Evolutionary conservation across 495 filamentous ascomycete species (phyloP).

Genomic region (Podospora anserina): DNA sequence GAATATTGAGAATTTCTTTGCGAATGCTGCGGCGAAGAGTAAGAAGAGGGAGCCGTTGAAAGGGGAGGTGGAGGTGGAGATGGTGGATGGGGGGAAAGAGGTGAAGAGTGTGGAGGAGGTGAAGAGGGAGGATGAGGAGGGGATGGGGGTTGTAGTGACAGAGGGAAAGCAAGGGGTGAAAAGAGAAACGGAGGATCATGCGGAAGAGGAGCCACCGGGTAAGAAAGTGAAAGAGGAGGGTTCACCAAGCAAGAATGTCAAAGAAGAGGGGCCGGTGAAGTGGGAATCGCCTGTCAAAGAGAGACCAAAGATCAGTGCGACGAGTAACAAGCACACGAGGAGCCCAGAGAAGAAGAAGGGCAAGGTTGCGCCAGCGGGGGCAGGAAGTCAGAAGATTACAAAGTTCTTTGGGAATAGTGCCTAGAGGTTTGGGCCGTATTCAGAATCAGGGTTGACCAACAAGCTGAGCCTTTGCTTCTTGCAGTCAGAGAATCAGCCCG

Average conservation of each 20-base stretch:
- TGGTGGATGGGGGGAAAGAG: slow-evolving; percentile 25
- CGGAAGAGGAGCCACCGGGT: background rate
- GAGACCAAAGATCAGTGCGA: slow-evolving; percentile 42
- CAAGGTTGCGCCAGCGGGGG: slow-evolving; percentile 25
- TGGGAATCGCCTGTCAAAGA: slow-evolving; percentile 48
- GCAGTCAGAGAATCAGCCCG: too few species aligned
- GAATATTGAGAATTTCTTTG: slow-evolving; percentile 85
- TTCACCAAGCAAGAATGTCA: slow-evolving; percentile 20
- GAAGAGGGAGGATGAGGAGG: slow-evolving; percentile 21
- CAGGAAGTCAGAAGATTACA: slow-evolving; percentile 76
- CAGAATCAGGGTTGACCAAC: too few species aligned
- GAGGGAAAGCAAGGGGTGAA: slow-evolving; percentile 46
- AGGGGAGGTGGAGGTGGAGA: slow-evolving; percentile 31
- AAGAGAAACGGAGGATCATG: slow-evolving; percentile 44
- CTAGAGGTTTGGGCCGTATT: slow-evolving; percentile 9
- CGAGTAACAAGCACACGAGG: slow-evolving; percentile 37
- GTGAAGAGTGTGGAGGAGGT: slow-evolving; percentile 30
- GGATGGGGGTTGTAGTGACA: slow-evolving; percentile 13
- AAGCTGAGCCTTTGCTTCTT: too few species aligned
- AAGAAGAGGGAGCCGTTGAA: slow-evolving; percentile 31
- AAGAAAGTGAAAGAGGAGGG: slow-evolving; percentile 5
- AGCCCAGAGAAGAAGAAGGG: slow-evolving; percentile 45
- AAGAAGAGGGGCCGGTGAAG: slow-evolving; percentile 29
- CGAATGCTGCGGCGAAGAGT: slow-evolving; percentile 28
- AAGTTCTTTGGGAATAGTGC: slow-evolving; percentile 70